Conservation (phyloP, 345 rosid genomes). For the Combretum micranthum region DNA sequence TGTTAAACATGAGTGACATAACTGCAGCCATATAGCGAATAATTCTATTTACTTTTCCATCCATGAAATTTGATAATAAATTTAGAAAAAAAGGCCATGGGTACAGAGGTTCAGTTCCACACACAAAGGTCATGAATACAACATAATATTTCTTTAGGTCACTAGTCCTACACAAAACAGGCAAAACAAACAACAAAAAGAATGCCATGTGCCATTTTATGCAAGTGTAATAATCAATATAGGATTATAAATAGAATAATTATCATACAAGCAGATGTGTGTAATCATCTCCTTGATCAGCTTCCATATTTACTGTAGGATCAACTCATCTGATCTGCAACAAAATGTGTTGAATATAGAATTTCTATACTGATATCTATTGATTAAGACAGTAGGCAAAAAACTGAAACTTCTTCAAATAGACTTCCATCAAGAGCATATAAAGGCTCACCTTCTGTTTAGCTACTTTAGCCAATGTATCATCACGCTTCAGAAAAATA, state of each 20-base stretch:
- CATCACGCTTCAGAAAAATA: slow-evolving; percentile 80
- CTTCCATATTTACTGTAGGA: slow-evolving; percentile 94
- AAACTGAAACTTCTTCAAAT: slow-evolving; percentile 2
- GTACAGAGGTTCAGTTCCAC: too few relatives aligned
- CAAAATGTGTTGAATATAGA: slow-evolving; percentile 8
- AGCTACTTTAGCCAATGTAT: slow-evolving; percentile 71
- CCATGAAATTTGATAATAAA: too few relatives aligned
- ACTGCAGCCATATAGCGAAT: too few relatives aligned
- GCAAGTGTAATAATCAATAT: too few relatives aligned
- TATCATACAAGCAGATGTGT: slow-evolving; percentile 74
- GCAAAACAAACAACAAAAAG: too few relatives aligned
- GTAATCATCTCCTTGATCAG: slow-evolving; percentile 94
- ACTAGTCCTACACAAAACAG: too few relatives aligned
- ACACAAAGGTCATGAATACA: too few relatives aligned
- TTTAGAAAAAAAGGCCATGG: too few relatives aligned
- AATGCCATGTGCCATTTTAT: too few relatives aligned
- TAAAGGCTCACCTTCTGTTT: slow-evolving; percentile 56
- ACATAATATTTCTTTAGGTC: too few relatives aligned
- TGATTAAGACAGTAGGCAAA: slow-evolving; percentile 7
- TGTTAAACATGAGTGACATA: not conserved
- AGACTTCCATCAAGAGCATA: not conserved
- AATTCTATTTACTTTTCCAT: too few relatives aligned
- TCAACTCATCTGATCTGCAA: slow-evolving; percentile 83
- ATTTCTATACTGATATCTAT: slow-evolving; percentile 8
- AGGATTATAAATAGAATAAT: not conserved